Conservation (phyloP, 371 early-diverging fungal species). For the Mortierella sp. region DNA sequence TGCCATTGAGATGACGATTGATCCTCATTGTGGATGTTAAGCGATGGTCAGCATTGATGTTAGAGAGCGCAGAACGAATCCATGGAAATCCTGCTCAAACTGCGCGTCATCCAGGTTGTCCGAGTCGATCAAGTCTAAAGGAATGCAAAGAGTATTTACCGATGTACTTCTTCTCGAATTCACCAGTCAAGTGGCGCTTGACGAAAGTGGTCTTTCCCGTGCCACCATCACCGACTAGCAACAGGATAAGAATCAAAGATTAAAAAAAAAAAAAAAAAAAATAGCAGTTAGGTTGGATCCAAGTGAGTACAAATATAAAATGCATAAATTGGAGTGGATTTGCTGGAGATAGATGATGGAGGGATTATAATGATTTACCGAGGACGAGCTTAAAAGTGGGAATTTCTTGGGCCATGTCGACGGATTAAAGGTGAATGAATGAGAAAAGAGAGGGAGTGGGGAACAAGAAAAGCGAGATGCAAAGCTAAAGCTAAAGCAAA, state of each 20-base stretch:
- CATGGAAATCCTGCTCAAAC: too few relatives aligned
- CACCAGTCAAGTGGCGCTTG: conserved; percentile 99
- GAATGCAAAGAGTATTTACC: conserved; percentile 98
- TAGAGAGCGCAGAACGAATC: too few relatives aligned
- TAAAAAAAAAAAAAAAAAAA: neutral
- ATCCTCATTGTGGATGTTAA: too few relatives aligned
- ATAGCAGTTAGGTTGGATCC: conserved; percentile 25
- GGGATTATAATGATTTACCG: conserved; percentile 24
- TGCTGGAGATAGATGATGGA: neutral
- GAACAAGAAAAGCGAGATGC: conserved; percentile 1
- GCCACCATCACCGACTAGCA: conserved; percentile 99
- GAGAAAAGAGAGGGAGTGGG: conserved; percentile 8
- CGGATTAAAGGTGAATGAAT: neutral
- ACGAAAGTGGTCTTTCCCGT: conserved; percentile 99
- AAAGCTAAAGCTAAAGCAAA: conserved; percentile 7
- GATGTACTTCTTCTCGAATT: conserved; percentile 99
- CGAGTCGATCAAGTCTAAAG: conserved; percentile 83
- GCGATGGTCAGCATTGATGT: too few relatives aligned
- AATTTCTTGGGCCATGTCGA: conserved; percentile 25
- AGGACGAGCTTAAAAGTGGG: conserved; percentile 53
- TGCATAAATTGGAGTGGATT: neutral
- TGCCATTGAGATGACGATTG: too few relatives aligned
- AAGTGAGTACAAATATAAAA: neutral
- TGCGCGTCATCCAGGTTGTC: too few relatives aligned
- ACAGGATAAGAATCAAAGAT: conserved; percentile 66